Evolutionary conservation across 345 rosid genomes (phyloP).

Genomic region (Chamaenerion angustifolium): DNA sequence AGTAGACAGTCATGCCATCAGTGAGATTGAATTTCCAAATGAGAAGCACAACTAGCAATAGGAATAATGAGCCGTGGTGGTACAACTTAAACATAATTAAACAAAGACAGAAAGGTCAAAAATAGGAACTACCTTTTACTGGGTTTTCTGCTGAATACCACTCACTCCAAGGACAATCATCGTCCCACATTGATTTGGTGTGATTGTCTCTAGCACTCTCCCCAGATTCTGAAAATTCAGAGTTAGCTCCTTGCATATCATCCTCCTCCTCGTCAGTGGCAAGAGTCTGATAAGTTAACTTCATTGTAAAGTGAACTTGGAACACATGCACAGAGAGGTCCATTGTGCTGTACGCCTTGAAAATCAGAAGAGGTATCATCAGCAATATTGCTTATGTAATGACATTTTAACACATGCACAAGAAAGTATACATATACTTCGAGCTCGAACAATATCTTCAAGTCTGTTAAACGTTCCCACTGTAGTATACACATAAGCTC

Average conservation of each 20-base stretch:
- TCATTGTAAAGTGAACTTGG: constrained; percentile 70
- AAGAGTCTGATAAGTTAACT: constrained; percentile 72
- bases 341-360: constrained; percentile 69
- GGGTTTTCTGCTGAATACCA: constrained; percentile 98
- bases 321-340: constrained; percentile 56
- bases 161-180: constrained; percentile 98
- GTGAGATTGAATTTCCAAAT: no score
- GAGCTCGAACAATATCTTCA: no score
- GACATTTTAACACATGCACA: no score
- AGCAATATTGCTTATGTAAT: background rate
- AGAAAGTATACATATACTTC: no score
- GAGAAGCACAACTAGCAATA: no score
- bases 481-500: background rate
- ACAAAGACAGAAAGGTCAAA: background rate
- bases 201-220: constrained; percentile 31
- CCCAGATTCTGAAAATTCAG: constrained; percentile 34
- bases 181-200: constrained; percentile 72
- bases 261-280: constrained; percentile 40
- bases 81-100: background rate
- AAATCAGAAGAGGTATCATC: constrained; percentile 7
- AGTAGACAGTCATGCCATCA: no score
- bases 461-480: no score
- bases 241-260: constrained; percentile 35
- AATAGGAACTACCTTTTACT: constrained; percentile 32
- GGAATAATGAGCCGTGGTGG: no score